Base-by-base conservation (phyloP, 768 basidiomycete species). In the Podaxis mareebaensis region DNA sequence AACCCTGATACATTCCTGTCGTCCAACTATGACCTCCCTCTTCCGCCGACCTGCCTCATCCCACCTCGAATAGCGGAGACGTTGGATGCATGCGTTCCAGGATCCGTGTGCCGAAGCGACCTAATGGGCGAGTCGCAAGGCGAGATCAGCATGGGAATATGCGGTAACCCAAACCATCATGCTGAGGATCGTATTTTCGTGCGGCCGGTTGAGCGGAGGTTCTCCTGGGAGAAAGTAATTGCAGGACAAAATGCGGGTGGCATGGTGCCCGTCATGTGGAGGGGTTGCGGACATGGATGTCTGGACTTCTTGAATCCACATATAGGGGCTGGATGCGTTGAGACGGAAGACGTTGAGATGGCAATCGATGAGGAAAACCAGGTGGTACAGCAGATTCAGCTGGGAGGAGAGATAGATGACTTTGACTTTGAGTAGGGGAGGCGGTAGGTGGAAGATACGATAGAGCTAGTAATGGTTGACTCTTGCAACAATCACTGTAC, bases 241-340 rank as follows among this genome's bases (percentile, higher is more conserved):
- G 86, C 83, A 0, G 83, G 84, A 5, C 76, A 79, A 24, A 71
- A 75, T n/a, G 75, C 88, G 0, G 84, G 85, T 20, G 85, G 79
- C 7, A 66, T 69, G 12, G 86, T 88, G 4, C 87, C 89, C 22
- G 64, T 92, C 33, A 72, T 78, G 57, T 92, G 91, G 90, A 76
- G 88, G 30, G 90, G 91, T 0, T 93, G 91, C 72, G 70, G 74
- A n/a, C 67, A 63, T 54, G 85, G 85, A 0, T 92, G 91, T 71
- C 69, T 93, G 60, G 79, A 80, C 36, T 91, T 88, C 68, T 72
- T 92, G 67, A 81, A 68, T 11, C 61, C 67, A 55, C 33, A 36
- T 33, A 13, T 20, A 42, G 33, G 62, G n/a, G 36, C 52, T 24
- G 55, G 39, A 44, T 24, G 15, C 2, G 38, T 30, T 20, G 66